phyloP scores from a whole-genome alignment of 768 basidiomycete genomes.

The Mycena crocata region DNA sequence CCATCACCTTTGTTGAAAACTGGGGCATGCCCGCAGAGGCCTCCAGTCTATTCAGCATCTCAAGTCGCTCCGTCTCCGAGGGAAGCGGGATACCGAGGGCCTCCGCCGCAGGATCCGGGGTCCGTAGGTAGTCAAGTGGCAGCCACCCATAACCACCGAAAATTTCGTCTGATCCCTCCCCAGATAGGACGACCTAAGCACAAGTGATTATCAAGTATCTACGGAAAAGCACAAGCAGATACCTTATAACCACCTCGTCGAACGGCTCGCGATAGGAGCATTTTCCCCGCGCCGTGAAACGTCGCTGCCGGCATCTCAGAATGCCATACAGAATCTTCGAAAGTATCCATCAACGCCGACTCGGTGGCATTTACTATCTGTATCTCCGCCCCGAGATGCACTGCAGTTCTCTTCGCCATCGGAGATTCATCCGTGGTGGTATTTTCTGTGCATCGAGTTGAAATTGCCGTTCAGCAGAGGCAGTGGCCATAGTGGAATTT shows the following conservation, averaged over 20 bases:
- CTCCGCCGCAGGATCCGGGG: conserved; percentile 8
- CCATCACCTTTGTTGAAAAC: background rate
- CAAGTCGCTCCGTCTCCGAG: conserved; percentile 7
- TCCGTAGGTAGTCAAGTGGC: conserved; percentile 15
- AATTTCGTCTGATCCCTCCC: conserved; percentile 24
- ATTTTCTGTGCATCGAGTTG: conserved; percentile 13
- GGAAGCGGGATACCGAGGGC: conserved; percentile 16
- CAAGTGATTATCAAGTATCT: background rate
- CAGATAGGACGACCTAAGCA: conserved; percentile 27
- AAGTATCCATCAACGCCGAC: conserved; percentile 1
- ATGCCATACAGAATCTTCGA: conserved; percentile 34
- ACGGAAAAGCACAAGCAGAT: background rate
- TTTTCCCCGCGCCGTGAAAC: conserved; percentile 33
- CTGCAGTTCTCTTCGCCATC: conserved; percentile 20
- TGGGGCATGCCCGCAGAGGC: background rate
- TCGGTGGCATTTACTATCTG: conserved; percentile 20
- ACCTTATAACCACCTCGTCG: conserved; percentile 31
- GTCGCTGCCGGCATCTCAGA: conserved; percentile 13
- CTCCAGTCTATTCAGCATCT: background rate
- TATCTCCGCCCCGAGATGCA: conserved; percentile 11
- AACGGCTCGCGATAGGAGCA: conserved; percentile 22
- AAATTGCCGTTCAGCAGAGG: background rate
- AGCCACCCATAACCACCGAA: conserved; percentile 27
- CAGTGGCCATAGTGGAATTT: background rate
- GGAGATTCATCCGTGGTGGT: conserved; percentile 18